Base-by-base conservation (phyloP, 495 filamentous ascomycete genomes). In the Bombardia bombarda region DNA sequence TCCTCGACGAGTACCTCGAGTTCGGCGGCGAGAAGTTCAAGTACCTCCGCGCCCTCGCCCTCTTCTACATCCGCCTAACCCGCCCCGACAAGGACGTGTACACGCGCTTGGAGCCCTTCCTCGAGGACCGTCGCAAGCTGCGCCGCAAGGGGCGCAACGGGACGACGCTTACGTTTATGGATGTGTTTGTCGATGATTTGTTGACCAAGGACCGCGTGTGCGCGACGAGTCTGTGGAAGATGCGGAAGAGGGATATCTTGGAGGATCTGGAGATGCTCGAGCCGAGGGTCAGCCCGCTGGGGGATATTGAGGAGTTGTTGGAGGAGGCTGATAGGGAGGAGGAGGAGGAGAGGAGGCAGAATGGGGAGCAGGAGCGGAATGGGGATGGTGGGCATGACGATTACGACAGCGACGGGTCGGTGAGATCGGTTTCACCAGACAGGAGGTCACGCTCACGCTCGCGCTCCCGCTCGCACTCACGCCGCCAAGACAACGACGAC, bases 131-230 rank as follows among this genome's bases (percentile, higher is more conserved):
- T 44, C 71, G 92, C 40, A 99, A 96, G 65, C 51, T 99, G 59
- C 77, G 81, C 60, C 61, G 87, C 42, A 73, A 84, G 42, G 79
- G 80, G 3, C 75, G 84, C 45, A 80, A 79, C 33, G 86, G 88
- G 3, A 81, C 72, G 37, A 71, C 65, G 17, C 60, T 97, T 34
- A 89, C 86, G 31, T 84, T 76, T 57, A 77, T 99, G 71, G 92
- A 99, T 66, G 82, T 87, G 57, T 97, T 99, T 56, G 75, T 97
- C 38, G 92, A 97, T 65, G 86, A 93, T 47, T 65, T 99, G 42
- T 67, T 99, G 42, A 86, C 80, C 0, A 93, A 94, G 66, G 85
- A 93, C 42, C 75, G 92, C 47, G 80, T 94, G 1, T 97, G 90
- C 51, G 89, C 81, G 34, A 96, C 94, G 8, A 93, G 82, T 56